These are phyloP conservation scores for Saturnispora galanensis DNA, from an alignment of 805 yeast species.

Conservation along the genomic window DNA sequence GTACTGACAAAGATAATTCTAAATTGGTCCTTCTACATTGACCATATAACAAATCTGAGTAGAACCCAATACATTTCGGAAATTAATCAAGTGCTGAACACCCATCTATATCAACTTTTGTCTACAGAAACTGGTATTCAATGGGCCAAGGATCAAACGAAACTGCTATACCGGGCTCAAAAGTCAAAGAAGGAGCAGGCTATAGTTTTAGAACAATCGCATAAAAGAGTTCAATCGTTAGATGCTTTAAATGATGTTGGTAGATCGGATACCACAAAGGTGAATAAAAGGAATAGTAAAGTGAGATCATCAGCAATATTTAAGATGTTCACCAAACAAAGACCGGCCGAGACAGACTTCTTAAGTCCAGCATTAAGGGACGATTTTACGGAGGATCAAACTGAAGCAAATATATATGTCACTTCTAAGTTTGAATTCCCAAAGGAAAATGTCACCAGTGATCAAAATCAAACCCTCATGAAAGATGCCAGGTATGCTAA, in stretches of 20 bases:
- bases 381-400: background rate
- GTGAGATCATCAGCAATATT: conserved; percentile 4
- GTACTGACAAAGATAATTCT: conserved; percentile 28
- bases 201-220: conserved; percentile 3
- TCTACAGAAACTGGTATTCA: background rate
- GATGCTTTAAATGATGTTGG: background rate
- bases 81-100: conserved; percentile 16
- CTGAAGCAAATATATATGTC: conserved; percentile 19
- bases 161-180: conserved; percentile 9
- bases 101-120: no score
- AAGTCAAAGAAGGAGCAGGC: conserved; percentile 9
- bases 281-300: conserved; percentile 1
- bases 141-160: background rate
- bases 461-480: background rate
- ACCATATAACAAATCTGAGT: conserved; percentile 24
- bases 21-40: background rate
- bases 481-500: conserved; percentile 2
- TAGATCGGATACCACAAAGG: conserved; percentile 9
- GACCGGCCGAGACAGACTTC: background rate
- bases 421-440: conserved; percentile 28
- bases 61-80: conserved; percentile 22
- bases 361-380: background rate
- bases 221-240: background rate
- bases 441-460: conserved; percentile 5
- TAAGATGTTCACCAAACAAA: background rate